These are phyloP conservation scores for Setaria viridis DNA, from an alignment of 202 grass and related monocot species.

Conservation along the genomic window DNA sequence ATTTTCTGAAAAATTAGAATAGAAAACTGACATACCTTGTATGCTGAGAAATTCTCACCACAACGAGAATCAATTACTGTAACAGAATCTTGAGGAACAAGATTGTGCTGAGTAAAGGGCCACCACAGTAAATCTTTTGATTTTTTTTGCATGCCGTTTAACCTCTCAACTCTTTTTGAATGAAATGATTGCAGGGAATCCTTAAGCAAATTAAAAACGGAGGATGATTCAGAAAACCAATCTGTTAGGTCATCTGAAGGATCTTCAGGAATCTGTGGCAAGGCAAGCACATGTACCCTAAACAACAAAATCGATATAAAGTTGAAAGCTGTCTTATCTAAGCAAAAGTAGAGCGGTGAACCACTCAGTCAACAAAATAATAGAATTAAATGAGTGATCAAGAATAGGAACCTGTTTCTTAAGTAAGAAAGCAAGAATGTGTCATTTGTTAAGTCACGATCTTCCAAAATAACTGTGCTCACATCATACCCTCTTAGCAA, in stretches of 20 bases:
- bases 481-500: conserved; percentile 95
- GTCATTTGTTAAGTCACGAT: conserved; percentile 78
- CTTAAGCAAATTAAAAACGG: conserved; percentile 68
- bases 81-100: conserved; percentile 77
- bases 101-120: conserved; percentile 97
- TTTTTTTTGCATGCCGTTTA: conserved; percentile 80
- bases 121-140: conserved; percentile 88
- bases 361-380: conserved; percentile 35
- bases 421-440: conserved; percentile 75
- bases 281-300: conserved; percentile 73
- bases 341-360: conserved; percentile 16
- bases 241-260: conserved; percentile 73
- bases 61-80: conserved; percentile 95
- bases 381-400: background rate
- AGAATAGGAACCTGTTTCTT: conserved; percentile 57
- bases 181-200: conserved; percentile 71
- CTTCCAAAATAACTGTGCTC: conserved; percentile 76
- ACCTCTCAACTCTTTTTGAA: conserved; percentile 69
- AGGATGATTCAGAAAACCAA: conserved; percentile 83
- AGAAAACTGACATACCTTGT: conserved; percentile 70
- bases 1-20: background rate
- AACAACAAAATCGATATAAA: conserved; percentile 39
- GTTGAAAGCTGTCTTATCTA: conserved; percentile 12
- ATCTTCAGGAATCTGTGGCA: conserved; percentile 89
- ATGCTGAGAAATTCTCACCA: conserved; percentile 87